A percentile compares a stretch with the other conserved stretches of the same genome.
These are phyloP conservation scores for Mucor irregularis DNA, from an alignment of 371 early-diverging fungal genomes.

Conservation along the genomic window DNA sequence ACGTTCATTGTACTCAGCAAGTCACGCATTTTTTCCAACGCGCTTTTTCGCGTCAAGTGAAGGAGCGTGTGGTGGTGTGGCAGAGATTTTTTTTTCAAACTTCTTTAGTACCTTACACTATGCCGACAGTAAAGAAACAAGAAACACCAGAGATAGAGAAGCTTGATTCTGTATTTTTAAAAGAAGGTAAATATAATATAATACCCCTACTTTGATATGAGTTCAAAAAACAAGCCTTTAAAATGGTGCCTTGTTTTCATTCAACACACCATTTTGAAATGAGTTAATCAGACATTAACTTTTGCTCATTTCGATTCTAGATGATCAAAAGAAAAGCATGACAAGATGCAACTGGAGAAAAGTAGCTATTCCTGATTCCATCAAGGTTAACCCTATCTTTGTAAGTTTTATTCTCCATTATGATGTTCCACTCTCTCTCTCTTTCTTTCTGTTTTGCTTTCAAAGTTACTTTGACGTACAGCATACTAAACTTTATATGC, in stretches of 20 bases:
- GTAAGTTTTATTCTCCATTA: conserved; percentile 16
- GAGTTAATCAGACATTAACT: too few relatives aligned
- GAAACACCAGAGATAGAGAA: conserved; percentile 39
- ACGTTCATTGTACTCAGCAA: too few relatives aligned
- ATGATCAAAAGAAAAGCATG: conserved; percentile 2
- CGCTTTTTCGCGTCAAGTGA: conserved; percentile 1
- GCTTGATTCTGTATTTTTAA: conserved; percentile 40
- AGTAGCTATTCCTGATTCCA: conserved; percentile 3
- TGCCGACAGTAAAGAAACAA: conserved; percentile 26
- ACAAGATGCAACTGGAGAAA: conserved; percentile 2
- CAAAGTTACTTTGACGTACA: background rate
- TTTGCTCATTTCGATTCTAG: conserved; percentile 4
- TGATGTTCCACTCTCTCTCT: background rate
- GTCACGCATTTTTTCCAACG: too few relatives aligned
- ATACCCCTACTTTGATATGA: background rate
- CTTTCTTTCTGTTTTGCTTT: background rate
- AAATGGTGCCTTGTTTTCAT: too few relatives aligned
- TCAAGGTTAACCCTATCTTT: conserved; percentile 8
- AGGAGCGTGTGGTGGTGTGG: too few relatives aligned
- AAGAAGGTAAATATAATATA: conserved; percentile 33
- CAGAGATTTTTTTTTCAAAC: too few relatives aligned
- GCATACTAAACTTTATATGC: background rate
- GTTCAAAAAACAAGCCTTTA: too few relatives aligned
- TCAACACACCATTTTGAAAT: too few relatives aligned
- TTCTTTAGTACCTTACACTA: background rate